Base-by-base conservation (phyloP, 805 yeast species). In the Danielia reshetovae region DNA sequence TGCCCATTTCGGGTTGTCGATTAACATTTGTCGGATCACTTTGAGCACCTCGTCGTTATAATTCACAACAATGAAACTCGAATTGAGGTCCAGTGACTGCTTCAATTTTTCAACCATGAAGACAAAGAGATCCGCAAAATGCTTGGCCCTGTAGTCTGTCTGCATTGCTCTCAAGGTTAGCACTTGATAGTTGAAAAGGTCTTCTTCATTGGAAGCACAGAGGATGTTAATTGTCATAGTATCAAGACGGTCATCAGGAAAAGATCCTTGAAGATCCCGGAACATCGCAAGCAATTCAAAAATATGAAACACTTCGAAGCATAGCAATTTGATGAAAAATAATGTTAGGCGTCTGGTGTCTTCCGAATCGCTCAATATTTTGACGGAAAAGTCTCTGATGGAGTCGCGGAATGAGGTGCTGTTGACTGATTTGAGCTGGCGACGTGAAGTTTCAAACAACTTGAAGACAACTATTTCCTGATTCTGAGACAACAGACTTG, bases 1-100 rank as follows among this genome's bases (percentile, higher is more conserved):
- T 7, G 55, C 29, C 9, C 44, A 26, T 26, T 49, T 49, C 7
- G 64, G 34, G 31, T 50, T 37, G 7, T 35, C 30, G 4, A 55
- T 38, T 16, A 52, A 30, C 21, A 35, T 33, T 8, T 40, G 36
- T 9, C 36, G 39, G 6, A 54, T 33, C 24, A 42, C 43, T 14
- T 27, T 21, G 15, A 46, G 31, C 1, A 50, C 39, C 8, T 35
- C 31, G 17, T 33, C 26, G 7, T 34, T 23, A 33, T 7, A 19
- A 7, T 19, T 9, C 9, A 9, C 9, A 9, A 19, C 9, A 7
- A 9, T 19, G 22, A 19, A 7, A 7, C 22, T 9, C 7, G 7
- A 7, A 19, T 7, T 11, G 15, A 7, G 11, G 10, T 11, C 4
- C n/a, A 4, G 8, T 15, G 4, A 16, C 22, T 13, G 24, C 24